These are phyloP conservation scores for Geranomyces michiganensis DNA, from an alignment of 192 early-diverging fungal genomes.

Conservation along the genomic window DNA sequence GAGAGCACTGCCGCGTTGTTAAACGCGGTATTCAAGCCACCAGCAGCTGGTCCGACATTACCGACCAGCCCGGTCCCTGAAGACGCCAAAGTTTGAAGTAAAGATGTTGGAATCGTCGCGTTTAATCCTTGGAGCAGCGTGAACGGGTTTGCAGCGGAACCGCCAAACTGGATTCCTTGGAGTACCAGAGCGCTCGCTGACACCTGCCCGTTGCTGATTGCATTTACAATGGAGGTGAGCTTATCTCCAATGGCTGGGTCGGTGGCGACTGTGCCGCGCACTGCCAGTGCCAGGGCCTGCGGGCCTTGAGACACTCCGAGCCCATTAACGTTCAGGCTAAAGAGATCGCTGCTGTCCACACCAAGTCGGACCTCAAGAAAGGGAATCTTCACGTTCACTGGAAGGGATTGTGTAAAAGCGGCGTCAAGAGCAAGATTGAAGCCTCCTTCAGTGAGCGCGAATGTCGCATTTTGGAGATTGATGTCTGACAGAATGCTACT, in stretches of 20 bases:
- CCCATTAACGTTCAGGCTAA: constrained; percentile 4
- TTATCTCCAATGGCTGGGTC: constrained; percentile 12
- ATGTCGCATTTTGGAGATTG: constrained; percentile 11
- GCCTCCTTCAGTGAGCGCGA: constrained; percentile 17
- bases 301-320: constrained; percentile 9
- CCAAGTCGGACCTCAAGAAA: constrained; percentile 10
- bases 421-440: constrained; percentile 7
- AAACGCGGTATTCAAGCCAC: neutral
- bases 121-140: constrained; percentile 12
- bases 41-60: neutral
- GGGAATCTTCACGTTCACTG: constrained; percentile 9
- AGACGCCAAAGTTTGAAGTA: neutral
- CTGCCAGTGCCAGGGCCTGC: constrained; percentile 3
- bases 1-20: neutral
- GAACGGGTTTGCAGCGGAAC: neutral
- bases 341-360: constrained; percentile 18
- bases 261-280: constrained; percentile 8
- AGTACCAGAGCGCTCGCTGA: constrained; percentile 14
- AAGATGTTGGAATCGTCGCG: constrained; percentile 13
- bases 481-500: constrained; percentile 2
- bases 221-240: constrained; percentile 5
- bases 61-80: neutral
- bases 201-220: neutral
- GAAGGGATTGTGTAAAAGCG: neutral
- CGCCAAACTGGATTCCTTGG: constrained; percentile 26